Percentiles rank a stretch among this genome's conserved stretches.
Evolutionary conservation across 2,329 filamentous ascomycete species (phyloP).

Genomic region (Xylaria sp.): DNA sequence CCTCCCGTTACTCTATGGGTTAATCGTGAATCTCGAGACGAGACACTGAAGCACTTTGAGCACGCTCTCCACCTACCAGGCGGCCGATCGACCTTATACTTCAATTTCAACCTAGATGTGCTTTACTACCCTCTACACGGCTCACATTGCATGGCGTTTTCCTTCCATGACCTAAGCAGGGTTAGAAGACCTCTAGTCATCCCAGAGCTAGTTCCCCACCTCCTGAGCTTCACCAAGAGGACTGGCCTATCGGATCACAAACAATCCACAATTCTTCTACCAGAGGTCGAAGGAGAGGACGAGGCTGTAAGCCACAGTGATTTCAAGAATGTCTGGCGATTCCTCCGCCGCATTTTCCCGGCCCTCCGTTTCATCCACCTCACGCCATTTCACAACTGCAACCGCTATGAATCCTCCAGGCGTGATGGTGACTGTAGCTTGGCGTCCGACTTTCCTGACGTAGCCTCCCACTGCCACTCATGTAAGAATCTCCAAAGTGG

Average conservation of each 20-base stretch:
- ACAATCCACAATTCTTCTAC: neutral
- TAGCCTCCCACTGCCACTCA: neutral
- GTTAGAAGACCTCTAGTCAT: conserved; percentile 8
- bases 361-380: conserved; percentile 19
- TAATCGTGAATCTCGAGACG: conserved; percentile 13
- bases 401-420: conserved; percentile 1
- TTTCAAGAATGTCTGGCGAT: conserved; percentile 15
- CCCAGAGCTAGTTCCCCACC: conserved; percentile 2
- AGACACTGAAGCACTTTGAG: conserved; percentile 12
- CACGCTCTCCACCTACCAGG: neutral
- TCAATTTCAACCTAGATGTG: conserved; percentile 17
- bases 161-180: neutral
- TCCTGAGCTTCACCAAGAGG: neutral
- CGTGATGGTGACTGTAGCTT: too few relatives aligned
- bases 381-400: conserved; percentile 5
- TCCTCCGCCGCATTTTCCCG: conserved; percentile 14
- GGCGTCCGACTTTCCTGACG: neutral
- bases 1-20: conserved; percentile 11
- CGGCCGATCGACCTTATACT: neutral
- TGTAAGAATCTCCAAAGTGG: conserved; percentile 4
- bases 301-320: neutral
- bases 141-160: conserved; percentile 10
- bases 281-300: neutral
- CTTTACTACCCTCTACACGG: conserved; percentile 13
- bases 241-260: neutral